Conservation (phyloP, 2,329 filamentous ascomycete genomes). For the Trichophyton verrucosum region DNA sequence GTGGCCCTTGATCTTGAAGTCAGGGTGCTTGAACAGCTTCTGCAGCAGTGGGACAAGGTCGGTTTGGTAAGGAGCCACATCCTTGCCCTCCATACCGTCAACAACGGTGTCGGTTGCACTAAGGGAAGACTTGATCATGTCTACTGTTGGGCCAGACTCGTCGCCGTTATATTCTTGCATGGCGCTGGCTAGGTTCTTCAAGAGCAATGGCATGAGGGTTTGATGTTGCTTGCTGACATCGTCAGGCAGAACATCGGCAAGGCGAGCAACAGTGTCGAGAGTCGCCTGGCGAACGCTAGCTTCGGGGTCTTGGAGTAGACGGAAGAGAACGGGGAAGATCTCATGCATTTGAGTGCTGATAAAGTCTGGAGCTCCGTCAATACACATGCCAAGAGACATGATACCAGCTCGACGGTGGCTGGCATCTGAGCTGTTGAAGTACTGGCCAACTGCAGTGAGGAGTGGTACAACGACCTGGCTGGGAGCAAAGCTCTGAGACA, state of each 20-base stretch:
- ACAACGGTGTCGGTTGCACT: conserved; percentile 85
- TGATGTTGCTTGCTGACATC: conserved; percentile 79
- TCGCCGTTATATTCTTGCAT: conserved; percentile 52
- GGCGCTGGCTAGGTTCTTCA: conserved; percentile 80
- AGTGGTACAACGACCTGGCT: conserved; percentile 90
- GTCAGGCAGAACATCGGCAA: conserved; percentile 87
- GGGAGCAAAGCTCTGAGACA: conserved; percentile 77
- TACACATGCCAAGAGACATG: conserved; percentile 80
- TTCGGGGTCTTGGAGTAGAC: conserved; percentile 71
- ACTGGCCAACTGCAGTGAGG: conserved; percentile 71
- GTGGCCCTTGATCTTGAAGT: conserved; percentile 79
- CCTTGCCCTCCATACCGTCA: conserved; percentile 65
- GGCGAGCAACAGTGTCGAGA: conserved; percentile 71
- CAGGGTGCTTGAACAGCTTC: conserved; percentile 67
- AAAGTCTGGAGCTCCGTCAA: conserved; percentile 94
- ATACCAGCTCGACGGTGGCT: conserved; percentile 82
- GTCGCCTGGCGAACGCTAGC: conserved; percentile 75
- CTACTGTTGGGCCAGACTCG: conserved; percentile 60
- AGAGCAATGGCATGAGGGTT: conserved; percentile 66
- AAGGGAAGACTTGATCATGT: conserved; percentile 81
- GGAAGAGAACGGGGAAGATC: conserved; percentile 73
- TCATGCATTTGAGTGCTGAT: conserved; percentile 82
- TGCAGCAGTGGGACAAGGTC: conserved; percentile 78
- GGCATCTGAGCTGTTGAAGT: conserved; percentile 61
- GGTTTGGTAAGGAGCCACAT: conserved; percentile 69